Evolutionary conservation across 2,329 filamentous ascomycete genomes (phyloP).

Genomic region (Aureobasidium sp.): DNA sequence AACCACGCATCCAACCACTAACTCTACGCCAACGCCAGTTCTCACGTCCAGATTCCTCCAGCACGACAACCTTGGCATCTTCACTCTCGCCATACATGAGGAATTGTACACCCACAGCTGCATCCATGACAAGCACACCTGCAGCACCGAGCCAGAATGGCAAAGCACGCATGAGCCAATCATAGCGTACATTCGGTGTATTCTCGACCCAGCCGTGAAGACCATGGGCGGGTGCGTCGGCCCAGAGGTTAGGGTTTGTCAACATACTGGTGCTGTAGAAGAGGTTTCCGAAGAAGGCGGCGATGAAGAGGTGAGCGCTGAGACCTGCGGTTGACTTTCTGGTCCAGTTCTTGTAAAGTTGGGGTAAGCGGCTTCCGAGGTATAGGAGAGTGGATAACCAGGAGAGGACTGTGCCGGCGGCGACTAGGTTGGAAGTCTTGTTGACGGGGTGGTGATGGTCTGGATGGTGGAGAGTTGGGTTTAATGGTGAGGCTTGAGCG

Average conservation of each 20-base stretch:
- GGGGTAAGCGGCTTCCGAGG: constrained; percentile 52
- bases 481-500: constrained; percentile 29
- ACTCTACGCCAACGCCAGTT: constrained; percentile 47
- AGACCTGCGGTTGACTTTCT: constrained; percentile 57
- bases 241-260: constrained; percentile 57
- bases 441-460: constrained; percentile 16
- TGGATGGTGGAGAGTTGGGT: constrained; percentile 11
- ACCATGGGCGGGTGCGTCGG: constrained; percentile 43
- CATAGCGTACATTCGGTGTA: constrained; percentile 45
- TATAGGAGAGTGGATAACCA: constrained; percentile 51
- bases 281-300: constrained; percentile 59
- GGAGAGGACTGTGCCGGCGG: constrained; percentile 44
- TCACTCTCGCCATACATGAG: constrained; percentile 51
- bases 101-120: constrained; percentile 55
- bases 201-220: constrained; percentile 51
- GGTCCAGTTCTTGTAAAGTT: constrained; percentile 57
- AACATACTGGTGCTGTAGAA: constrained; percentile 57
- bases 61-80: constrained; percentile 37
- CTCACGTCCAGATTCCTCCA: constrained; percentile 33
- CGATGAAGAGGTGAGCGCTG: constrained; percentile 54
- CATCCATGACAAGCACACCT: constrained; percentile 55
- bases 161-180: constrained; percentile 50
- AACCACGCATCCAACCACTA: constrained; percentile 58
- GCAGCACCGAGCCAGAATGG: constrained; percentile 61
- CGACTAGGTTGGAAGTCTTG: constrained; percentile 28